Evolutionary conservation across 495 filamentous ascomycete genomes (phyloP).

Genomic region (Podospora fimiseda): DNA sequence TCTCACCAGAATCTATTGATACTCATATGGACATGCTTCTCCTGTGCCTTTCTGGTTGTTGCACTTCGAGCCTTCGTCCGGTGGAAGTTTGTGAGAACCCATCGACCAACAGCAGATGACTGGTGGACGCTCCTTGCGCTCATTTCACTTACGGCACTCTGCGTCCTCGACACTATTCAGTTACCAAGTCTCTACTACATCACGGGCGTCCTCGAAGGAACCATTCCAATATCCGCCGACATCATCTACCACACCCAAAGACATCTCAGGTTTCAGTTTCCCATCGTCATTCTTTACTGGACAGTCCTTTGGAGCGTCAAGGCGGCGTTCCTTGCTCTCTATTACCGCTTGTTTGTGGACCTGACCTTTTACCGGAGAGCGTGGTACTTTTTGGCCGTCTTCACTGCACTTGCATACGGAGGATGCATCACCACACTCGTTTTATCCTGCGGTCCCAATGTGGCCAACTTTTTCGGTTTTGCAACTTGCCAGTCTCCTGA

Average conservation of each 20-base stretch:
- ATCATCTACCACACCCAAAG: slow-evolving; percentile 20
- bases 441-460: slow-evolving; percentile 32
- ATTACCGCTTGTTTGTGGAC: slow-evolving; percentile 37
- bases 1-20: slow-evolving; percentile 24
- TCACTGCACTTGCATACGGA: slow-evolving; percentile 33
- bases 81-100: slow-evolving; percentile 19
- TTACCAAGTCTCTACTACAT: slow-evolving; percentile 38
- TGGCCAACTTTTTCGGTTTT: slow-evolving; percentile 37
- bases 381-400: slow-evolving; percentile 33
- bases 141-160: slow-evolving; percentile 31
- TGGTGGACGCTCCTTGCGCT: slow-evolving; percentile 38
- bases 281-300: slow-evolving; percentile 45
- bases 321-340: slow-evolving; percentile 42
- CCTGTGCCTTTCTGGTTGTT: slow-evolving; percentile 35
- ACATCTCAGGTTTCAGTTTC: slow-evolving; percentile 37
- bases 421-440: slow-evolving; percentile 35
- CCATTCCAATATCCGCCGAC: slow-evolving; percentile 21
- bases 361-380: slow-evolving; percentile 31
- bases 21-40: slow-evolving; percentile 29
- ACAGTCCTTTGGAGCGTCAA: slow-evolving; percentile 43
- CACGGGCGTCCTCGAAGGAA: slow-evolving; percentile 21
- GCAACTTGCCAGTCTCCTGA: slow-evolving; percentile 18
- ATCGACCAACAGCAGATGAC: slow-evolving; percentile 34
- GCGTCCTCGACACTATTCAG: slow-evolving; percentile 40
- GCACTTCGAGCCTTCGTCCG: slow-evolving; percentile 35